These are phyloP conservation scores for Epichloe uncinata DNA, from an alignment of 2,329 filamentous ascomycete genomes.

Conservation along the genomic window DNA sequence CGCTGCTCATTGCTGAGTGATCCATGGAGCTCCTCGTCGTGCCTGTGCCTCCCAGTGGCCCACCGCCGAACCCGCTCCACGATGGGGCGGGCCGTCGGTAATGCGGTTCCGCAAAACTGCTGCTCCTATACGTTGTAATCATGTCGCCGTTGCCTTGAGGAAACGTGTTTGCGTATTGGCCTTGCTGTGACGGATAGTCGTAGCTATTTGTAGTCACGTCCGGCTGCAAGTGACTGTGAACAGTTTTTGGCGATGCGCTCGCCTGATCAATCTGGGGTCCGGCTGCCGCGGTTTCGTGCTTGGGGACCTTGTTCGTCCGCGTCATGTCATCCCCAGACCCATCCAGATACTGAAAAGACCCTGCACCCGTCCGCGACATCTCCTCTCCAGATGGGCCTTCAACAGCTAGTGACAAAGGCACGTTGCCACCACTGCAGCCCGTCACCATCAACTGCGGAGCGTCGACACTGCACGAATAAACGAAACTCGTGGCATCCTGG, in stretches of 20 bases:
- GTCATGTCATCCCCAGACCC: constrained; percentile 32
- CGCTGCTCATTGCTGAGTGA: constrained; percentile 27
- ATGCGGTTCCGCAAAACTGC: constrained; percentile 35
- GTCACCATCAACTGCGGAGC: constrained; percentile 49
- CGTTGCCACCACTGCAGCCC: constrained; percentile 33
- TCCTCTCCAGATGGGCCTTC: constrained; percentile 39
- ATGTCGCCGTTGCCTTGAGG: constrained; percentile 34
- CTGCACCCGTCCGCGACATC: constrained; percentile 34
- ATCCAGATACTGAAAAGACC: constrained; percentile 37
- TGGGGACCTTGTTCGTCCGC: constrained; percentile 22
- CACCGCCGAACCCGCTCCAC: constrained; percentile 30
- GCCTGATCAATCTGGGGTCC: constrained; percentile 24
- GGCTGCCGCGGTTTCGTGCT: constrained; percentile 25
- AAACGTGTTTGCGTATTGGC: constrained; percentile 27
- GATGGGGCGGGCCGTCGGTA: constrained; percentile 26
- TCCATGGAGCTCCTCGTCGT: constrained; percentile 26
- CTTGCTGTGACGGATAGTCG: constrained; percentile 30
- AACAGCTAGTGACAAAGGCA: constrained; percentile 41
- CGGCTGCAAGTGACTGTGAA: constrained; percentile 23
- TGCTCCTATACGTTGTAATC: constrained; percentile 41
- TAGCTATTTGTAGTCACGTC: constrained; percentile 31
- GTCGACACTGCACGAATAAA: constrained; percentile 60
- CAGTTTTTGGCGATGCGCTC: constrained; percentile 29
- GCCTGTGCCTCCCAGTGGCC: constrained; percentile 20
- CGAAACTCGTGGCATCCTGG: constrained; percentile 45